Evolutionary conservation across 2,329 filamentous ascomycete species (phyloP), one percentile per base, ranked within the genome.

Genomic region (Tolypocladium endophyticum): DNA sequence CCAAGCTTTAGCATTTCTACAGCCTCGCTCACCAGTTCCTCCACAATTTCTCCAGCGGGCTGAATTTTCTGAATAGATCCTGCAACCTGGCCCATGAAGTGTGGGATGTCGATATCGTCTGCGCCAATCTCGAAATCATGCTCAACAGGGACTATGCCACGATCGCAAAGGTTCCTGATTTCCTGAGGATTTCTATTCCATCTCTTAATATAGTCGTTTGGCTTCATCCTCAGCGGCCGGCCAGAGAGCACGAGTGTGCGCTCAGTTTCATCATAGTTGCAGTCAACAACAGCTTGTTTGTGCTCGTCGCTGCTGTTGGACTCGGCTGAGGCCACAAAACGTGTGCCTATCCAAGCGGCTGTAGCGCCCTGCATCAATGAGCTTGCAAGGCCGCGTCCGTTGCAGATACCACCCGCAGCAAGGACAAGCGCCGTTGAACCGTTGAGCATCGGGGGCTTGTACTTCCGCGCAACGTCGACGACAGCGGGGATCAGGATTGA

Each of bases 31-130:
- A 96, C 89, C 91, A 97, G 96, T 65, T 95, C 91, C 62, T 86
- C 82, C n/a, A 97, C 86, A 76, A 97, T 96, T 64, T 87, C 82
- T 54, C 78, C 83, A 0, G 93, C 93, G 0, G 92, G 91, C 77
- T 94, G 86, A 61, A 97, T 84, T 65, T 87, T 85, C 38, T 77
- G 73, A 59, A 97, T 89, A 0, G 87, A 81, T 1, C 89, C 92
- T 1, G 91, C 89, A 9, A 97, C 92, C 77, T 96, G 91, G 1
- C 93, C 93, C 93, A 97, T 97, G 69, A 97, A 71, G 73, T 93
- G 92, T 16, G 93, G 93, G 59, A 89, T 78, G 69, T 97, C 93
- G 18, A 96, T 78, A 47, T 96, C 91, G 59, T 86, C 87, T 20
- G 55, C 61, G 1, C 88, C 89, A 58, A 91, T 81, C 56, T 96